phyloP scores from a whole-genome alignment of 2,329 filamentous ascomycete genomes.

The Sclerotinia minor region DNA sequence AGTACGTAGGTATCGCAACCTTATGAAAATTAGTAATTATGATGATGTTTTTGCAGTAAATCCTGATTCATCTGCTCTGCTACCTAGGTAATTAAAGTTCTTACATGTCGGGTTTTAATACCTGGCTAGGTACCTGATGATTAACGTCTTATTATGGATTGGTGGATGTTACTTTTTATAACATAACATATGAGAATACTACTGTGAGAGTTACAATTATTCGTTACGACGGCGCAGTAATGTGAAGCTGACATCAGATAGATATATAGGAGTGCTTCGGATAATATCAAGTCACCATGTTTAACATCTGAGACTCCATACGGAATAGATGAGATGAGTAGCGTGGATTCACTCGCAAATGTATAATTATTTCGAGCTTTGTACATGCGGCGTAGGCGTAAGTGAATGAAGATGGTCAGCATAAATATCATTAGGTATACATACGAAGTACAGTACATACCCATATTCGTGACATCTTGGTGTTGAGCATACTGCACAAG shows the following conservation, averaged over 20 bases:
- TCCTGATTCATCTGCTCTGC: no score
- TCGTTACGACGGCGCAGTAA: slow-evolving; percentile 10
- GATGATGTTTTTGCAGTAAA: neutral
- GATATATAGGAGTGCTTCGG: neutral
- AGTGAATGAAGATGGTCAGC: neutral
- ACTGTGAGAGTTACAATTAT: neutral
- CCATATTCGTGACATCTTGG: neutral
- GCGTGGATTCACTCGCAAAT: neutral
- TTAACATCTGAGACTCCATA: neutral
- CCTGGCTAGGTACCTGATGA: no score
- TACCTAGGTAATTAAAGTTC: no score
- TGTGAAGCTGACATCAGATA: slow-evolving; percentile 18
- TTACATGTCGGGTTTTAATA: no score
- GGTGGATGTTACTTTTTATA: slow-evolving; percentile 8
- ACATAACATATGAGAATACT: neutral
- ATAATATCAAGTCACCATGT: slow-evolving; percentile 11
- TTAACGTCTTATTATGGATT: neutral
- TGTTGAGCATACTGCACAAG: neutral
- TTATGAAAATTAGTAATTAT: neutral
- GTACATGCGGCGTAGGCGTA: neutral
- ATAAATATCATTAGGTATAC: neutral
- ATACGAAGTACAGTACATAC: no score
- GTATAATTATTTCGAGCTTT: neutral
- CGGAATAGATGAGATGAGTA: neutral
- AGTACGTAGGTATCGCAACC: no score